phyloP scores from a whole-genome alignment of 164 flowering plant genomes.

The Vitis cinerea region DNA sequence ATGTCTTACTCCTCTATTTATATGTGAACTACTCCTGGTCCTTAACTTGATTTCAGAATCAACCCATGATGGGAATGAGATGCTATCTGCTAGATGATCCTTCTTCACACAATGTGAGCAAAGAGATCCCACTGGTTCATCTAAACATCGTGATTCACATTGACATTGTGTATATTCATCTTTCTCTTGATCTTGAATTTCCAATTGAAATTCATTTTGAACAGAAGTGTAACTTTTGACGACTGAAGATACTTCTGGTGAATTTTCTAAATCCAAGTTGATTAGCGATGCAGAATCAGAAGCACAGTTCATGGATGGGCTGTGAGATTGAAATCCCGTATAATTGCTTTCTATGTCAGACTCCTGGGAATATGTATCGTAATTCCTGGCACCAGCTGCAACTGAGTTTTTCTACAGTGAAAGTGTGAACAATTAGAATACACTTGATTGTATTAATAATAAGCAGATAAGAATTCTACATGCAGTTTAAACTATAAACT shows the following conservation, averaged over 20 bases:
- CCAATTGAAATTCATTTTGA: background rate
- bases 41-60: conserved; percentile 7
- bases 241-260: conserved; percentile 19
- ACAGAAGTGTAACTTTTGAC: conserved; percentile 5
- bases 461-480: background rate
- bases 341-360: conserved; percentile 41
- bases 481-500: no score
- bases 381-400: conserved; percentile 11
- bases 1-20: conserved; percentile 6
- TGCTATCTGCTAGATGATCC: background rate
- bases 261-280: conserved; percentile 19
- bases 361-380: conserved; percentile 35
- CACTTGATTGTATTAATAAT: background rate
- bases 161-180: conserved; percentile 1
- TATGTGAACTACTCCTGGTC: background rate
- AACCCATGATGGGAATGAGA: conserved; percentile 5
- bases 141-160: background rate
- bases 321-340: conserved; percentile 17
- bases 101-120: background rate
- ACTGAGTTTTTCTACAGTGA: conserved; percentile 26
- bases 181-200: conserved; percentile 7
- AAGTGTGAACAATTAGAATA: background rate
- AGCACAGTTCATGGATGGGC: conserved; percentile 15
- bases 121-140: conserved; percentile 2
- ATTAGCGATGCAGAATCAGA: conserved; percentile 12